Percentiles rank a stretch among this genome's conserved stretches.
Evolutionary conservation across 352 stramenopile species (phyloP).

Genomic region (Phytophthora europaea): DNA sequence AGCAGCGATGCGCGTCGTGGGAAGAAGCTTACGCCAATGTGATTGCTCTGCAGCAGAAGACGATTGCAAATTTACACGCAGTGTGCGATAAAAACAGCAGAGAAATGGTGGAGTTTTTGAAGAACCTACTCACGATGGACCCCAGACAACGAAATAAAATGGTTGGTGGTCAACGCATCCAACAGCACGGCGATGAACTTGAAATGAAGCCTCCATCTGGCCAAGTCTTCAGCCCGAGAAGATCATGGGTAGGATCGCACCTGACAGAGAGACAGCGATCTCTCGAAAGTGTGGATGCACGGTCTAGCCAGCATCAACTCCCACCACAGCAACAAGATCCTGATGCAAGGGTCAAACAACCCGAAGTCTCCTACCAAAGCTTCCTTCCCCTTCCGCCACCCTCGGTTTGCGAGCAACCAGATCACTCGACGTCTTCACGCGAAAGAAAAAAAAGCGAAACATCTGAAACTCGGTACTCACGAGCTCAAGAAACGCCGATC

Average conservation of each 20-base stretch:
- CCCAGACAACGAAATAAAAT: conserved; percentile 39
- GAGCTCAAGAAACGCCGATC: not conserved
- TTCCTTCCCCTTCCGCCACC: conserved; percentile 10
- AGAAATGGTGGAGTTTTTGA: conserved; percentile 61
- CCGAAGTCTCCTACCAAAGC: not conserved
- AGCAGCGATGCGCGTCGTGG: conserved; percentile 55
- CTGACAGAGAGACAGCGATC: conserved; percentile 9
- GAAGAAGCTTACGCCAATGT: conserved; percentile 84
- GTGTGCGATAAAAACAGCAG: conserved; percentile 62
- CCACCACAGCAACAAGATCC: conserved; percentile 70
- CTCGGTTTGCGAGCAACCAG: not conserved
- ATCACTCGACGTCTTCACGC: not conserved
- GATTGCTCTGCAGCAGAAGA: conserved; percentile 81
- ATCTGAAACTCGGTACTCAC: conserved; percentile 1
- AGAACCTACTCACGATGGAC: conserved; percentile 63
- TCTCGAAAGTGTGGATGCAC: conserved; percentile 9
- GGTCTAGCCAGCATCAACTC: conserved; percentile 41
- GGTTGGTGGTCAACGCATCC: conserved; percentile 8
- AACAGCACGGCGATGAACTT: not conserved
- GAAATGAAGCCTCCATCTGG: conserved; percentile 19
- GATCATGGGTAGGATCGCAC: conserved; percentile 16
- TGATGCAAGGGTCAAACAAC: conserved; percentile 27
- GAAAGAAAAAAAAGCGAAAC: conserved; percentile 3
- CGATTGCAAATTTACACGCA: conserved; percentile 63
- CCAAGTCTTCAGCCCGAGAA: conserved; percentile 2